Percentiles rank a stretch among this genome's conserved stretches.
Evolutionary conservation across 345 rosid genomes (phyloP).

Genomic region (Citrus australasica): DNA sequence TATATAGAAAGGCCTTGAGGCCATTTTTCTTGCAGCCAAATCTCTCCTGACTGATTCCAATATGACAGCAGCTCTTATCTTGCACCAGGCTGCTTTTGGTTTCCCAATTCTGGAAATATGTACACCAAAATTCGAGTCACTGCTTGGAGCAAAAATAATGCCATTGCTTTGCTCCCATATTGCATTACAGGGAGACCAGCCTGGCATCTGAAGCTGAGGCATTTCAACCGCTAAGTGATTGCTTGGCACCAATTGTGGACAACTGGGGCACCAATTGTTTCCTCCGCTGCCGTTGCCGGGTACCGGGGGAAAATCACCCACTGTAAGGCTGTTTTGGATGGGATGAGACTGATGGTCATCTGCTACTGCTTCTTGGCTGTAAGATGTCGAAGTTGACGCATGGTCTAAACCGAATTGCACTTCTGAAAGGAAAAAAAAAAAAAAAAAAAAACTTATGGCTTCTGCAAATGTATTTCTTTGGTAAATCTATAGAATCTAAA

Average conservation of each 20-base stretch:
- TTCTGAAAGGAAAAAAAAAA: conserved; percentile 7
- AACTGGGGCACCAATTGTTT: conserved; percentile 13
- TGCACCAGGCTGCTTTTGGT: conserved; percentile 64
- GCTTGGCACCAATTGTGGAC: conserved; percentile 7
- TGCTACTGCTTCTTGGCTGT: conserved; percentile 15
- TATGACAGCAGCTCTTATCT: conserved; percentile 60
- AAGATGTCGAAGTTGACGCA: conserved; percentile 21
- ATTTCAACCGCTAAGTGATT: not conserved
- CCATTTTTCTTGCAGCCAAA: conserved; percentile 26
- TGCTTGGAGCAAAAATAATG: conserved; percentile 13
- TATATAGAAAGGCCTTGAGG: conserved; percentile 15
- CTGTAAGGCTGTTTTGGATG: conserved; percentile 29
- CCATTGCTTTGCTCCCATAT: conserved; percentile 29
- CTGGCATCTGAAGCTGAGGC: conserved; percentile 22
- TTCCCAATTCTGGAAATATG: conserved; percentile 22
- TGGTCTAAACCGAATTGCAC: conserved; percentile 20
- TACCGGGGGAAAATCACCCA: conserved; percentile 1
- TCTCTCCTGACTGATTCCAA: conserved; percentile 27
- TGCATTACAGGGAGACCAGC: conserved; percentile 33
- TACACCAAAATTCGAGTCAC: conserved; percentile 23
- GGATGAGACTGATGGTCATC: conserved; percentile 18
- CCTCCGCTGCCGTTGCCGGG: conserved; percentile 5
- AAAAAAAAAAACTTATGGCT: not conserved
- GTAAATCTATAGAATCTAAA: not conserved
- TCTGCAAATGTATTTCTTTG: not conserved